A percentile compares a stretch with the other conserved stretches of the same genome.
Evolutionary conservation across 306 rosid genomes (phyloP).

Genomic region (Begonia peltatifolia): DNA sequence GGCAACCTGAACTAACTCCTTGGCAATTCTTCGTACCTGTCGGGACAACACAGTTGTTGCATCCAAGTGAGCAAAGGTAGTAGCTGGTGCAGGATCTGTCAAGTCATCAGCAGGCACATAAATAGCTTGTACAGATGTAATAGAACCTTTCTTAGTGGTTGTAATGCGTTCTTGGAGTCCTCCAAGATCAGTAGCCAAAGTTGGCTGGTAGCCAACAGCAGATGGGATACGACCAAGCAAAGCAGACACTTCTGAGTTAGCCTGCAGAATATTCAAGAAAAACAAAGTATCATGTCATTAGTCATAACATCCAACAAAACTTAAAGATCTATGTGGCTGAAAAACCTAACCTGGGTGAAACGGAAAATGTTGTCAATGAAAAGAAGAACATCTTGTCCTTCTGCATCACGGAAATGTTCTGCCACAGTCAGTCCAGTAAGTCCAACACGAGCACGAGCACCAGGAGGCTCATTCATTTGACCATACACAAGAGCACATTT

Average conservation of each 20-base stretch:
- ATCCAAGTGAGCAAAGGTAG: slow-evolving; percentile 20
- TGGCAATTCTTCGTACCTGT: slow-evolving; percentile 10
- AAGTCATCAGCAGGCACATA: slow-evolving; percentile 66
- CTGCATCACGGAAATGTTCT: slow-evolving; percentile 98
- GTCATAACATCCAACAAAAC: background rate
- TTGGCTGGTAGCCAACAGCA: slow-evolving; percentile 99
- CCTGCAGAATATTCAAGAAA: slow-evolving; percentile 24
- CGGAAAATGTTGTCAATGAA: slow-evolving; percentile 98
- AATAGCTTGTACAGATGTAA: slow-evolving; percentile 97
- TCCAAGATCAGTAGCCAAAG: slow-evolving; percentile 98
- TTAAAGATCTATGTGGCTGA: too few relatives aligned
- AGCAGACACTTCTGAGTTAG: slow-evolving; percentile 99
- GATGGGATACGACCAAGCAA: slow-evolving; percentile 99
- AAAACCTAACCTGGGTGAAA: slow-evolving; percentile 61
- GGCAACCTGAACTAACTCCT: too few relatives aligned
- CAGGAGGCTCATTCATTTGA: slow-evolving; percentile 99
- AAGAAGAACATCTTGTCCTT: slow-evolving; percentile 99
- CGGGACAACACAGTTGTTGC: slow-evolving; percentile 18
- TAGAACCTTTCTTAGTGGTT: slow-evolving; percentile 97
- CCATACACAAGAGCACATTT: slow-evolving; percentile 97
- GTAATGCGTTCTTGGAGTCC: slow-evolving; percentile 98
- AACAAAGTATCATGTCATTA: background rate
- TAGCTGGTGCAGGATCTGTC: slow-evolving; percentile 17
- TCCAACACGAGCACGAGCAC: slow-evolving; percentile 99
- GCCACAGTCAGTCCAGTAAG: slow-evolving; percentile 94